Base-by-base conservation (phyloP, 1,139 yeast species). In the Hansenula lynferdii region DNA sequence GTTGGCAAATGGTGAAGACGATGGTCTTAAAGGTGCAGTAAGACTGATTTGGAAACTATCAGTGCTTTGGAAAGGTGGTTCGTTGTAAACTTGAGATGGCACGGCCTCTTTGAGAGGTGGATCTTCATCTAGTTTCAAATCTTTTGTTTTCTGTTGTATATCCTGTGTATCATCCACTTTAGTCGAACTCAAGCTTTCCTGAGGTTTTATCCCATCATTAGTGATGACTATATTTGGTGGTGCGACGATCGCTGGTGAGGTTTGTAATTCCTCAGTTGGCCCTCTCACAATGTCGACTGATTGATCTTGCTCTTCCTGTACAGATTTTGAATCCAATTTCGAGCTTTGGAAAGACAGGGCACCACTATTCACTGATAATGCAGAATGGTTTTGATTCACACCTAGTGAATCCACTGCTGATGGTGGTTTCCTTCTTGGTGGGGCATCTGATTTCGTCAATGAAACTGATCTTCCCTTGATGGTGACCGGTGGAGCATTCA, bases 401-500 rank as follows among this genome's bases (percentile, higher is more conserved):
- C 28, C 24, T 15, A 19, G 5, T 10, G n/a, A n/a, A n/a, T 12
- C 29, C 5, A 10, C 31, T 5, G 31, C 17, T 1, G 39, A 23
- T 11, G 56, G 53, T 4, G 56, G 54, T 34, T 48, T 50, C 12
- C 53, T 47, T 35, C 49, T 47, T 23, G 50, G 48, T 1, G 41
- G 46, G 3, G 44, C 35, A 6, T 37, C 42, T 20, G 36, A 43
- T 20, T 39, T 40, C 5, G 43, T 41, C 41, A 50, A 20, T 2
- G 56, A 49, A 11, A 53, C 53, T 1, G 40, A 20, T 32, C 54
- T 33, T 4, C 56, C 55, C 18, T 53, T 49, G 16, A 51, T 45
- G 11, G 54, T 53, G 9, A 50, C 49, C 8, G 54, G 54, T 4
- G 55, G 57, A 1, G 51, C 54, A 34, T 43, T 34, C 1, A 42